Base-by-base conservation (phyloP, 1,284 basidiomycete genomes). In the Phellopilus nigrolimitatus region DNA sequence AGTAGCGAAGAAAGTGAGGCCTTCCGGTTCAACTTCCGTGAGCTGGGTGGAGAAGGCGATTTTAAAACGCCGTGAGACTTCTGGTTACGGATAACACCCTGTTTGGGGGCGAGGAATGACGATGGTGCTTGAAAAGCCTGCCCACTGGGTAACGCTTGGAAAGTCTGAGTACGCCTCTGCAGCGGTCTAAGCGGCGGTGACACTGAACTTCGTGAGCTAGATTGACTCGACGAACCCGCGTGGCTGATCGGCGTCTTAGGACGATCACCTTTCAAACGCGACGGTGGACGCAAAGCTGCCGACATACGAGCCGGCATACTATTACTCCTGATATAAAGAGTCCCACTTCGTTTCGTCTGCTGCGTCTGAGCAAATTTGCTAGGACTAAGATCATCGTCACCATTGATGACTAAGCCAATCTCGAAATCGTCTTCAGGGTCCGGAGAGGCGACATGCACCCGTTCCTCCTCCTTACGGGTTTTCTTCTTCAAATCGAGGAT, bases 391-490 rank as follows among this genome's bases (percentile, higher is more conserved):
- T 90, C 87, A 49, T 78, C 78, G 62, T 88, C 88, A 54, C 88
- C 84, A 60, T 84, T 81, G 60, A 91, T 83, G 57, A 89, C 76
- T 47, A 91, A 79, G 22, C 88, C 89, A 57, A 77, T 78, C 66
- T 91, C 88, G 56, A 88, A 89, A 63, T 89, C 84, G 56, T 90
- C 88, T 60, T 89, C 87, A 10, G 81, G 79, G 63, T 86, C 78
- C 10, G 79, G 76, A 52, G 68, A 74, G 12, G 78, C 69, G 12
- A 78, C 62, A 59, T 80, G 84, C 59, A 75, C 63, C 12, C 66
- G 71, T 43, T 73, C 73, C 54, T 73, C 75, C 19, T 67, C 64
- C 44, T 71, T 62, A 15, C 72, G 71, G 6, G 74, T 71, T 61
- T 78, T 81, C 72, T 85, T 86, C 74, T 86, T 88, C 63, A 73